These are phyloP conservation scores for Digitaria exilis DNA, from an alignment of 202 grass and related monocot species.

Conservation along the genomic window DNA sequence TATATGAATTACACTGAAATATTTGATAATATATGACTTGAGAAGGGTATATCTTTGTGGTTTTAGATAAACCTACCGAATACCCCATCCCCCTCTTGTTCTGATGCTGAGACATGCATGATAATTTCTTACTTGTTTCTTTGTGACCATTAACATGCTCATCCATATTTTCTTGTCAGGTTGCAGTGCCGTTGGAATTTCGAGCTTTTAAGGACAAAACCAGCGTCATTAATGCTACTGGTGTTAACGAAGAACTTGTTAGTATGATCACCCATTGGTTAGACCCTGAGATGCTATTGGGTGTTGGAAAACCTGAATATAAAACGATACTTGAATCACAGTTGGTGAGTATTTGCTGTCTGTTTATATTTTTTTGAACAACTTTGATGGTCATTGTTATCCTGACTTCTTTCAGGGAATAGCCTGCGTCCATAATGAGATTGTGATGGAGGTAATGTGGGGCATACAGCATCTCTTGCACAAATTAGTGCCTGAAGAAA, in stretches of 20 bases:
- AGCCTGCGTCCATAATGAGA: neutral
- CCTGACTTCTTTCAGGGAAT: neutral
- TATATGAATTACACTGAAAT: neutral
- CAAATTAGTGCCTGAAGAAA: neutral
- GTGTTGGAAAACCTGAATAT: neutral
- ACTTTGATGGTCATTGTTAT: neutral
- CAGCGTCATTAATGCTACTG: neutral
- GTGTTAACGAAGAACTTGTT: neutral
- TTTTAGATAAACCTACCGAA: neutral
- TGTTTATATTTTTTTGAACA: neutral
- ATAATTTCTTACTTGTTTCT: neutral
- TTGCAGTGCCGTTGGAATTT: neutral
- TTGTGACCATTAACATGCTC: neutral
- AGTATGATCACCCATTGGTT: neutral
- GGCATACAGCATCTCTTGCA: neutral
- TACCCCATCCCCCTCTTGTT: neutral
- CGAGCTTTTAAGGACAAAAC: neutral
- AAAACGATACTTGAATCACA: neutral
- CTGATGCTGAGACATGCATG: neutral
- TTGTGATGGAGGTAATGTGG: neutral
- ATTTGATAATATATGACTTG: neutral
- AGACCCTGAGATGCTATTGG: neutral
- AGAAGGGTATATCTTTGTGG: neutral
- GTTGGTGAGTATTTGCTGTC: neutral
- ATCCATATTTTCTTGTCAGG: neutral